Conservation (phyloP, 2,329 filamentous ascomycete species). For the Acrocalymma vagum region DNA sequence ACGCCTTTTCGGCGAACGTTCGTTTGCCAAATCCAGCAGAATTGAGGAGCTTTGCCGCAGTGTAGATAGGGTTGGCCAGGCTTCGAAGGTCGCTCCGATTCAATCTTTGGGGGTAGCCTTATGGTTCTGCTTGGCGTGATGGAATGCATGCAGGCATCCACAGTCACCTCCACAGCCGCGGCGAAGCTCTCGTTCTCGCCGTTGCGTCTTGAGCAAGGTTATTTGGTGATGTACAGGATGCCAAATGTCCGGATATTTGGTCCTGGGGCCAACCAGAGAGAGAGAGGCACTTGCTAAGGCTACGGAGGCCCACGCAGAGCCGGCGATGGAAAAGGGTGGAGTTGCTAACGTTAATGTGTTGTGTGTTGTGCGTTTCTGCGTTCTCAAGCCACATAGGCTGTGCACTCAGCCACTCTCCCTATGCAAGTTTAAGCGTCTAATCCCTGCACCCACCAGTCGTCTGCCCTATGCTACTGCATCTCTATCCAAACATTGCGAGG, state of each 20-base stretch:
- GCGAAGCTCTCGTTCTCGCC: slow-evolving; percentile 32
- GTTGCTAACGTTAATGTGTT: slow-evolving; percentile 15
- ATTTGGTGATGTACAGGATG: slow-evolving; percentile 21
- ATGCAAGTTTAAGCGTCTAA: slow-evolving; percentile 13
- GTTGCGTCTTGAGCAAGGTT: slow-evolving; percentile 25
- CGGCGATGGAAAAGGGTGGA: slow-evolving; percentile 14
- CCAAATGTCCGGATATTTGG: slow-evolving; percentile 13
- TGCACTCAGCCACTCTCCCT: slow-evolving; percentile 27
- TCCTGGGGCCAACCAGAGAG: slow-evolving; percentile 8
- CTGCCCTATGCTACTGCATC: slow-evolving; percentile 14
- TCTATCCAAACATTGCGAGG: slow-evolving; percentile 36
- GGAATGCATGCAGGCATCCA: slow-evolving; percentile 34
- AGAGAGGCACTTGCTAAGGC: slow-evolving; percentile 6
- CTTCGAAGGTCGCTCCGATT: slow-evolving; percentile 25
- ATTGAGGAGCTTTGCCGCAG: slow-evolving; percentile 40
- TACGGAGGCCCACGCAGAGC: slow-evolving; percentile 19
- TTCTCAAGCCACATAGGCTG: slow-evolving; percentile 24
- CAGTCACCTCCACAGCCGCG: slow-evolving; percentile 37
- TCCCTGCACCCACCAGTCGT: slow-evolving; percentile 40
- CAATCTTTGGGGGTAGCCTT: slow-evolving; percentile 23
- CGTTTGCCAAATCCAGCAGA: slow-evolving; percentile 25
- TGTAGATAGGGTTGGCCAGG: slow-evolving; percentile 15
- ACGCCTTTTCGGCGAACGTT: slow-evolving; percentile 15
- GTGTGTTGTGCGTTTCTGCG: slow-evolving; percentile 30
- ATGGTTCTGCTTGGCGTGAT: slow-evolving; percentile 24